Evolutionary conservation across 179 eudicot species (phyloP), one percentile per base, ranked within the genome.

Genomic region (Gypsophila paniculata): DNA sequence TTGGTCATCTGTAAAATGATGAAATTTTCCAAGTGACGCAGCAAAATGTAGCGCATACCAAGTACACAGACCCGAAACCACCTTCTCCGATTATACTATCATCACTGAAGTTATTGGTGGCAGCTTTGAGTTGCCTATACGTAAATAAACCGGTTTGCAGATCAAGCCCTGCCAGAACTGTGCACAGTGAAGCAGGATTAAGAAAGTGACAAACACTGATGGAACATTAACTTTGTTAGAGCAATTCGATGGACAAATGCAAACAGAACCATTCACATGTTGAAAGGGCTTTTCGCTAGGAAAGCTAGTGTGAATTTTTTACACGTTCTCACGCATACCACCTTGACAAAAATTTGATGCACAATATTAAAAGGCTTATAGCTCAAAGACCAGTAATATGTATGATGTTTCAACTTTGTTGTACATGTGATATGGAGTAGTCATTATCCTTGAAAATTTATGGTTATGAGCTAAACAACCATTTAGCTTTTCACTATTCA

Each of bases 1-100:
- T 13, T 13, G 14, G 52, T 57, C 6, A 38, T 46, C 62, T 18
- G 63, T 8, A 68, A 12, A 4, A 64, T 54, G 44, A 19, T 3
- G 6, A 10, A 11, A 26, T 25, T 39, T 76, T 34, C 14, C 59
- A 6, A 65, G 11, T 38, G 8, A 29, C 60, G 65, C 22, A 17
- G 65, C 15, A 21, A 17, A 13, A 12, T 5, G 26, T 44, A 42
- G 67, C 57, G 63, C 63, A 7, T 77, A 89, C 97, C 97, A 88
- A 85, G 82, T 85, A 90, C 19, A 90, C 93, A 49, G 96, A 69
- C 70, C 93, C 93, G 76, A 86, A 89, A 71, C 96, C 96, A 66
- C 94, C 96, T 80, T 83, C 90, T 51, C 93, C 96, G 68, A 90
- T 81, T 80, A 85, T 88, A 81, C 86, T 81, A 51, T 72, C 74